These are phyloP conservation scores for Phlegmacium glaucopus DNA, from an alignment of 768 basidiomycete species.

Conservation along the genomic window DNA sequence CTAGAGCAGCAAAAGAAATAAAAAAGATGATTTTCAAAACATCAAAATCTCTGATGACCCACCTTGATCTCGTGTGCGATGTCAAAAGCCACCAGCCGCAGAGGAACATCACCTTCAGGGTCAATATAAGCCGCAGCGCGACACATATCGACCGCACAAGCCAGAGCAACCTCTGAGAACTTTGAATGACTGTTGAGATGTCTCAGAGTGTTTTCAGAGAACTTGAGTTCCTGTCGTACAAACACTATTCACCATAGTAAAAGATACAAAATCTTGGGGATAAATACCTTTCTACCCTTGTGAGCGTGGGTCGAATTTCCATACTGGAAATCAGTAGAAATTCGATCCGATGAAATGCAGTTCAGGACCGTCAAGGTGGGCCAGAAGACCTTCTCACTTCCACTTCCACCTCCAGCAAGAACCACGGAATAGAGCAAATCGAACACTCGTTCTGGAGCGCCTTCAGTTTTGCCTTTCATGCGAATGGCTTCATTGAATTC, in stretches of 20 bases:
- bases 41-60: constrained; percentile 4
- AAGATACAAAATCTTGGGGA: no score
- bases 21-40: not conserved
- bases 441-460: constrained; percentile 82
- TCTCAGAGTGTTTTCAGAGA: constrained; percentile 60
- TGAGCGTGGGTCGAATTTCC: constrained; percentile 3
- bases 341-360: constrained; percentile 71
- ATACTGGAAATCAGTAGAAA: constrained; percentile 53
- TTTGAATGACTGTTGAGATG: constrained; percentile 54
- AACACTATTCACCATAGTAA: not conserved
- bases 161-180: constrained; percentile 61
- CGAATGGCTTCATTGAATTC: constrained; percentile 77
- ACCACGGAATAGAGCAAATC: constrained; percentile 64
- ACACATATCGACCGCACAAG: constrained; percentile 76
- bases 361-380: constrained; percentile 76
- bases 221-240: constrained; percentile 46
- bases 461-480: constrained; percentile 65
- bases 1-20: constrained; percentile 10
- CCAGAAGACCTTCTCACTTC: constrained; percentile 62
- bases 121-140: constrained; percentile 58
- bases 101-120: constrained; percentile 53
- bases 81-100: constrained; percentile 66
- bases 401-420: constrained; percentile 44
- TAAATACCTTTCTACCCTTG: no score
- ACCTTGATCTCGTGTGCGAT: constrained; percentile 82